Base-by-base conservation (phyloP, 176 grass and related monocot species). In the Triticum timopheevii region DNA sequence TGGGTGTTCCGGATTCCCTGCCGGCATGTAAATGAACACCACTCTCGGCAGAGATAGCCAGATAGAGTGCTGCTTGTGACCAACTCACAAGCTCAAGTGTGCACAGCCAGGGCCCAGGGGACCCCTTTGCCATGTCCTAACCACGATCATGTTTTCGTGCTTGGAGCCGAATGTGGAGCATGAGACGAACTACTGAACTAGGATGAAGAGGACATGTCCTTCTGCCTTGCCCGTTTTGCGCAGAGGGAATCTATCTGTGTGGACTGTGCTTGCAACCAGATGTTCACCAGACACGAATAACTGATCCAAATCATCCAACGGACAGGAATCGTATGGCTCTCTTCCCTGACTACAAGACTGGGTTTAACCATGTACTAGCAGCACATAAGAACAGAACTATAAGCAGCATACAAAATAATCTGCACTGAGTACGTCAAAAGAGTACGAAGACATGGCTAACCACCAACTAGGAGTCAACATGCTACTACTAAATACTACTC, bases 91-190 rank as follows among this genome's bases (percentile, higher is more conserved):
- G 30, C 24, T 16, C 38, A 49, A 36, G 66, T 79, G 64, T 20
- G 54, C 49, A 52, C 15, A 17, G 49, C 49, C 49, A 52, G 15
- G 13, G 15, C 42, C 35, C 68, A 40, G 4, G 68, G 35, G 28
- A 64, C 49, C 27, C 22, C 78, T 40, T 75, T 54, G 83, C 65
- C 65, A 31, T 83, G 73, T 65, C 31, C 58, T 9, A 31, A 38
- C 27, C 83, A 83, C 23, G 42, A 78, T 31, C 50, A 71, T 54
- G 64, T 86, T 79, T 19, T n/a, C 5, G 23, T 87, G 84, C 82
- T 77, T 50, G 20, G 36, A 42, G 40, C 7, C 22, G 27, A 59
- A 1, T 25, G 52, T 79, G 80, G 73, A 73, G 63, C 35, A 77
- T 1, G 50, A 63, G 70, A 83, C 8, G 63, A 2, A 79, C 35